A percentile compares a stretch with the other conserved stretches of the same genome.
phyloP scores from a whole-genome alignment of 2,329 filamentous ascomycete species.

The Claviceps fusiformis region DNA sequence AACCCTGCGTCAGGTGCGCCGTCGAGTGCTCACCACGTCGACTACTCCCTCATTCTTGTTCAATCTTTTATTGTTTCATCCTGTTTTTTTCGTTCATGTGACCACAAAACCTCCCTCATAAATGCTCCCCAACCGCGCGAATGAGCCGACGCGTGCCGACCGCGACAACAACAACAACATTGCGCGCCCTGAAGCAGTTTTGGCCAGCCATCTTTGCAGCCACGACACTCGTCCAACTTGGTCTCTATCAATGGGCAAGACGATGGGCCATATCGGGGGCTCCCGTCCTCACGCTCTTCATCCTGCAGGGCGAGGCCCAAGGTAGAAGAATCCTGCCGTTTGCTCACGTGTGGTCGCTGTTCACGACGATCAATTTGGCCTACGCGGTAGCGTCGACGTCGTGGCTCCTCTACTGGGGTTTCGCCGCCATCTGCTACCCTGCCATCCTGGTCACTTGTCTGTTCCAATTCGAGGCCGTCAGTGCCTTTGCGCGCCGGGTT shows the following conservation, averaged over 20 bases:
- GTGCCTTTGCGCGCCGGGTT: background rate
- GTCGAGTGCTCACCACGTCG: background rate
- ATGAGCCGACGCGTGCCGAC: background rate
- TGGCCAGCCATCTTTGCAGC: constrained; percentile 3
- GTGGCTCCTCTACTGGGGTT: constrained; percentile 4
- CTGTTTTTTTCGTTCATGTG: background rate
- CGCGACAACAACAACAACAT: background rate
- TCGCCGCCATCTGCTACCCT: constrained; percentile 3
- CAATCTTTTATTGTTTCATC: background rate
- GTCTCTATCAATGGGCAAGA: constrained; percentile 1
- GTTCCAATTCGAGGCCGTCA: background rate
- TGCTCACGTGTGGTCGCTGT: constrained; percentile 3
- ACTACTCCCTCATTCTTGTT: background rate
- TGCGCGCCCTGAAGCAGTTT: background rate
- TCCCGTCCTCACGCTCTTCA: background rate
- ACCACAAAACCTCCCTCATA: background rate
- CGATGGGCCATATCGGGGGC: constrained; percentile 4
- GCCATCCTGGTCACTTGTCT: constrained; percentile 2
- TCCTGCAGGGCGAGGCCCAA: constrained; percentile 2
- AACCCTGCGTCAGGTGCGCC: background rate
- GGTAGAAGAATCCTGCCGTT: constrained; percentile 1
- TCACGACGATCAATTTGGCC: constrained; percentile 1
- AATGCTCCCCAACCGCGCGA: background rate
- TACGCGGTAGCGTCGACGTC: constrained; percentile 5
- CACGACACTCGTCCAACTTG: background rate